Evolutionary conservation across 1,139 yeast species (phyloP), one percentile per base, ranked within the genome.

Genomic region (Taphrina flavorubra): DNA sequence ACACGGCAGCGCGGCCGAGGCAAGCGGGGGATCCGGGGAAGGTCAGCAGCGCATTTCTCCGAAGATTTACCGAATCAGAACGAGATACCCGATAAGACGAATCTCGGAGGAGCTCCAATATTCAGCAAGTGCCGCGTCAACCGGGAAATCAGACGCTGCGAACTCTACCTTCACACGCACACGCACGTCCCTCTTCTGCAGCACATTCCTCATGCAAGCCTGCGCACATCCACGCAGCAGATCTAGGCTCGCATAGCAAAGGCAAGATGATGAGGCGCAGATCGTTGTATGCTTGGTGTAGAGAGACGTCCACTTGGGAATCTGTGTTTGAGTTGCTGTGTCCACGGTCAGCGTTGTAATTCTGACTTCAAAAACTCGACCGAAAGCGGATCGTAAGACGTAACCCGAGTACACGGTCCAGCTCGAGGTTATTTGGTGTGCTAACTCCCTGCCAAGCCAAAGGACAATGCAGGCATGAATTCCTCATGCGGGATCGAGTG

Each of bases 201-300:
- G 47, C 47, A 44, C 47, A 44, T 44, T 44, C 47, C 47, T 44
- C 47, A 44, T 44, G 47, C 47, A 44, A 44, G 47, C 14, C 14
- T 14, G 11, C n/a, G 47, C 47, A 44, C n/a, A n/a, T 39, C 47
- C 90, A 90, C 77, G 82, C 84, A 61, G 83, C 96, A 0, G 88
- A 88, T 6, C 90, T 97, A 51, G 90, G 92, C 77, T 98, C 97
- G 39, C 91, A 94, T 72, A 89, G 92, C 71, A 98, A 98, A 13
- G 99, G 14, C 6, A 10, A 39, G 6, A 10, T 39, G 42, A 3
- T 39, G 18, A n/a, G 47, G 47, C 47, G 47, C 47, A 14, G 47
- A 13, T 25, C 31, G 31, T 25, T 25, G 31, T 4, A 25, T 25
- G 31, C 31, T 25, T 4, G 2, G 31, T 25, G 31, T 25, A 25